phyloP scores from a whole-genome alignment of 192 early-diverging fungal species.

The Spinellus fusiger region DNA sequence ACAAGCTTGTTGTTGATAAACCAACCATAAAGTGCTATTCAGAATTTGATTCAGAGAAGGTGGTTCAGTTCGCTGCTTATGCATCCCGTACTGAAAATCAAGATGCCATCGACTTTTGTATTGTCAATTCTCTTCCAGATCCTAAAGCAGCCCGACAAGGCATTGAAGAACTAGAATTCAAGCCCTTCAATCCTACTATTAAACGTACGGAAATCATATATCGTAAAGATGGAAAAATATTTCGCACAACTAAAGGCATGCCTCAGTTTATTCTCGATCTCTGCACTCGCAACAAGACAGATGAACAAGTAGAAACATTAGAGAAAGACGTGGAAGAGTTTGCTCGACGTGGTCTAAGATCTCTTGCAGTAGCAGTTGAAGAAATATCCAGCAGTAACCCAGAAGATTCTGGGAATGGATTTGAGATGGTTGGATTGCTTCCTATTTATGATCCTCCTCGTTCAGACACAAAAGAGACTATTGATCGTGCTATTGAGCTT shows the following conservation, averaged over 20 bases:
- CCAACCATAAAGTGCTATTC: conserved; percentile 67
- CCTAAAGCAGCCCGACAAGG: conserved; percentile 48
- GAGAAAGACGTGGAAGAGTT: conserved; percentile 62
- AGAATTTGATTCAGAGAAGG: conserved; percentile 48
- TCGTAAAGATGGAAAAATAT: conserved; percentile 55
- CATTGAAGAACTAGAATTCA: conserved; percentile 62
- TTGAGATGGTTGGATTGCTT: conserved; percentile 63
- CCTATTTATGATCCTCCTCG: conserved; percentile 75
- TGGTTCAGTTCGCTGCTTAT: conserved; percentile 65
- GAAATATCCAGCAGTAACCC: conserved; percentile 50
- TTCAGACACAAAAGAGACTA: conserved; percentile 75
- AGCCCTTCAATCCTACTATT: conserved; percentile 71
- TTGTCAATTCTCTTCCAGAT: conserved; percentile 62
- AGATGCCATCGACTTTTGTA: conserved; percentile 76
- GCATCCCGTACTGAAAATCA: conserved; percentile 73
- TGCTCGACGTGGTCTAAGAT: conserved; percentile 63
- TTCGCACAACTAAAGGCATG: conserved; percentile 72
- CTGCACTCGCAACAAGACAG: conserved; percentile 63
- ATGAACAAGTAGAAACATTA: conserved; percentile 40
- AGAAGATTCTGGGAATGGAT: conserved; percentile 59
- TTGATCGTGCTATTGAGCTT: conserved; percentile 65
- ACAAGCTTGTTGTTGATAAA: conserved; percentile 70
- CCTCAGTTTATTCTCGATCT: conserved; percentile 67
- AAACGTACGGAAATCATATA: conserved; percentile 75
- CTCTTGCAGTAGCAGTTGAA: conserved; percentile 63